Evolutionary conservation across 1,284 basidiomycete species (phyloP).

Genomic region (Apiotrichum montevideense): DNA sequence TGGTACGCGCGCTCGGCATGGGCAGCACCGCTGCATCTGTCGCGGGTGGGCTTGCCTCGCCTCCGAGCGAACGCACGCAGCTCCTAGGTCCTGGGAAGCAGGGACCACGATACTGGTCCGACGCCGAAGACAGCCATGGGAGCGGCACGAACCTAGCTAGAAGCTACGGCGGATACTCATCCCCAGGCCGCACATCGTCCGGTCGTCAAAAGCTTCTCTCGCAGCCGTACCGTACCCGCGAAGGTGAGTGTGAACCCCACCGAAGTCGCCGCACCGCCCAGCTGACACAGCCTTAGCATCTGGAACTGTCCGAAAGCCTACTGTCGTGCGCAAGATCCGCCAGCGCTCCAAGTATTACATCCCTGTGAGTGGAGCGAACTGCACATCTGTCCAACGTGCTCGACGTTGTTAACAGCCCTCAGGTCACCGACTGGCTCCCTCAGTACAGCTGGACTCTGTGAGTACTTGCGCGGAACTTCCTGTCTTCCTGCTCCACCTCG

Average conservation of each 20-base stretch:
- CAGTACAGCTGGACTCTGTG: slow-evolving; percentile 67
- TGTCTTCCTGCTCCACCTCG: background rate
- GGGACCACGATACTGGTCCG: slow-evolving; percentile 1
- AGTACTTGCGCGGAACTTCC: slow-evolving; percentile 37
- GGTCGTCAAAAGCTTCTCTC: background rate
- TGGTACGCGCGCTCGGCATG: background rate
- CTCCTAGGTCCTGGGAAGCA: background rate
- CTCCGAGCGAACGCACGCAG: background rate
- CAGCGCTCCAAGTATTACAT: slow-evolving; percentile 47
- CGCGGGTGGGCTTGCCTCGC: background rate
- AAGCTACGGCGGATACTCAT: background rate
- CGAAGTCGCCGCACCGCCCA: too few species aligned
- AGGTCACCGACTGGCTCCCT: slow-evolving; percentile 66
- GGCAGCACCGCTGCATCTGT: background rate
- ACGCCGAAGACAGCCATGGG: background rate
- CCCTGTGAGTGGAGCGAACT: slow-evolving; percentile 24
- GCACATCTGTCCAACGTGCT: too few species aligned
- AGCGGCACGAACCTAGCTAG: too few species aligned
- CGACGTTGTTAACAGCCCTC: background rate
- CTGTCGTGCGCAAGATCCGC: slow-evolving; percentile 34
- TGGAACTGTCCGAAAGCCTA: slow-evolving; percentile 2
- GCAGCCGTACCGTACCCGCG: background rate
- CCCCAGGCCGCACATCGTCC: background rate
- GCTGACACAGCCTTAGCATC: background rate
- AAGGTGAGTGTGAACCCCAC: background rate